phyloP scores from a whole-genome alignment of 2,329 filamentous ascomycete genomes.

The Tolypocladium ophioglossoides region DNA sequence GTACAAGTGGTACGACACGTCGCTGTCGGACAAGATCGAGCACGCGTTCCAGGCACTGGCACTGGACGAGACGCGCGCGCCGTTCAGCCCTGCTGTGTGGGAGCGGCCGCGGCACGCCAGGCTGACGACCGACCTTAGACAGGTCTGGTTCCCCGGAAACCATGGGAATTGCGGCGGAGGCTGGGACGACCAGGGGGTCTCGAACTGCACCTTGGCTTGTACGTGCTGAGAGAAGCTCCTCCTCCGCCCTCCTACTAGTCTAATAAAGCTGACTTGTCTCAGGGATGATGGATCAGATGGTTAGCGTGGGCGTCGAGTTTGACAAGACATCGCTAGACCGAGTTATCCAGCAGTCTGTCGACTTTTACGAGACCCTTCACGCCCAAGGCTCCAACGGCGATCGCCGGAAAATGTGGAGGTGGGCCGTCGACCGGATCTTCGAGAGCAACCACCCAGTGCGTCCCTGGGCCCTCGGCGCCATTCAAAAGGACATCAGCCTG shows the following conservation, averaged over 20 bases:
- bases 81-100: constrained; percentile 47
- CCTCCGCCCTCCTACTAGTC: fast-evolving
- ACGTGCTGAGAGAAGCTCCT: constrained; percentile 6
- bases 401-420: constrained; percentile 12
- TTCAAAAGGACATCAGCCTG: constrained; percentile 25
- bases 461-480: constrained; percentile 36
- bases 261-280: not conserved
- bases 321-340: constrained; percentile 28
- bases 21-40: constrained; percentile 39
- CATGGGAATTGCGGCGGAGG: constrained; percentile 64
- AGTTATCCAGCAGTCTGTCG: constrained; percentile 23
- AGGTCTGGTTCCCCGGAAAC: constrained; percentile 59
- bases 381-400: constrained; percentile 4
- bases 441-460: constrained; percentile 35
- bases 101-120: constrained; percentile 29
- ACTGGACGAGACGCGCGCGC: constrained; percentile 42
- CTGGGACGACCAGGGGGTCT: constrained; percentile 40
- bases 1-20: constrained; percentile 43
- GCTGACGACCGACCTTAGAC: constrained; percentile 32
- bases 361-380: constrained; percentile 18
- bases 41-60: constrained; percentile 50
- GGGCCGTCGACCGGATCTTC: constrained; percentile 39
- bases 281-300: constrained; percentile 49
- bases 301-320: constrained; percentile 40
- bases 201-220: constrained; percentile 29